These are phyloP conservation scores for Linum trigynum DNA, from an alignment of 345 rosid genomes.

Conservation along the genomic window DNA sequence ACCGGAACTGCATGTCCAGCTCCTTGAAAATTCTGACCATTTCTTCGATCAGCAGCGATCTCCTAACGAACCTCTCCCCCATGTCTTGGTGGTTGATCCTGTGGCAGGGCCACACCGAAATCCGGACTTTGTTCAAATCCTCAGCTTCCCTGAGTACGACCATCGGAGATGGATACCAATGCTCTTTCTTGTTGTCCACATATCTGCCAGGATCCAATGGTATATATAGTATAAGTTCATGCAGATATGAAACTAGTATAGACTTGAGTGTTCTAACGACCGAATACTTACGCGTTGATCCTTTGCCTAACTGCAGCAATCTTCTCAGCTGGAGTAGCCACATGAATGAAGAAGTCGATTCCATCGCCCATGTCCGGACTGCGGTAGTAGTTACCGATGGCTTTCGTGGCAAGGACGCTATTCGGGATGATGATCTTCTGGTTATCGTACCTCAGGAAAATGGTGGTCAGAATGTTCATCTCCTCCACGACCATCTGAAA, in stretches of 20 bases:
- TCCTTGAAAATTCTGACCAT: not conserved
- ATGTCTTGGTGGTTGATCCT: slow-evolving; percentile 6
- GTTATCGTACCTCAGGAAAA: not conserved
- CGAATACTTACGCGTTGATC: not conserved
- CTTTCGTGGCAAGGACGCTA: slow-evolving; percentile 2
- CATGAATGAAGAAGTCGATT: not conserved
- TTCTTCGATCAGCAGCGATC: not conserved
- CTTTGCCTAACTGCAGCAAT: not conserved
- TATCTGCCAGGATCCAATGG: not conserved
- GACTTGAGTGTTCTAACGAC: not conserved
- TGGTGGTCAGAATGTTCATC: slow-evolving; percentile 4
- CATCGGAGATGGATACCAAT: not conserved
- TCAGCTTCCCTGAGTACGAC: not conserved
- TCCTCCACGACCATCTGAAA: slow-evolving; percentile 3
- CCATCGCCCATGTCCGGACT: slow-evolving; percentile 4
- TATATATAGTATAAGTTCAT: not conserved
- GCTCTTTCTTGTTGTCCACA: not conserved
- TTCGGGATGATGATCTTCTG: not conserved
- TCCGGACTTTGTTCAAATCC: not conserved
- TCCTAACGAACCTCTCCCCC: not conserved
- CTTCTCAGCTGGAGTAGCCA: slow-evolving; percentile 4
- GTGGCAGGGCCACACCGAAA: not conserved
- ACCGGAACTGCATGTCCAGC: slow-evolving; percentile 1
- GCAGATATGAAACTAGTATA: not conserved
- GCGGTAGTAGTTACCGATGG: slow-evolving; percentile 7